Conservation (phyloP, 2,329 filamentous ascomycete species). For the Dothideomycetes sp. region DNA sequence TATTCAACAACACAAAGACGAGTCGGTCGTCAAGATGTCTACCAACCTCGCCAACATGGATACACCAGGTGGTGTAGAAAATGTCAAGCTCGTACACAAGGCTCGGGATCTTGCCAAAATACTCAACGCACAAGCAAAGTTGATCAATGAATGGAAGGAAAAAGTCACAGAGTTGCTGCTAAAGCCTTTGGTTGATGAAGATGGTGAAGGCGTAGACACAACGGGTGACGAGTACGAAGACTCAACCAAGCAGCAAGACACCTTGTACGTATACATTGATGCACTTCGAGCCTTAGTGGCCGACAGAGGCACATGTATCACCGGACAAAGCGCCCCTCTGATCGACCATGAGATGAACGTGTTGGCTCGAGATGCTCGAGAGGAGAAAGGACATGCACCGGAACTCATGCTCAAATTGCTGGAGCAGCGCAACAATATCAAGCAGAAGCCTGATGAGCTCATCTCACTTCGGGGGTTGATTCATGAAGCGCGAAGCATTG, state of each 20-base stretch:
- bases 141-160: slow-evolving; percentile 67
- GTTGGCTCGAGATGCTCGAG: slow-evolving; percentile 32
- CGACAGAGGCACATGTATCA: slow-evolving; percentile 68
- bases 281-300: slow-evolving; percentile 65
- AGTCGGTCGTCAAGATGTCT: slow-evolving; percentile 54
- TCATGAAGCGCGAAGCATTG: slow-evolving; percentile 57
- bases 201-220: slow-evolving; percentile 57
- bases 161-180: slow-evolving; percentile 63
- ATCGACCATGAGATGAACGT: slow-evolving; percentile 62
- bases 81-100: slow-evolving; percentile 53
- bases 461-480: slow-evolving; percentile 64
- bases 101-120: slow-evolving; percentile 55
- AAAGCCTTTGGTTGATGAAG: slow-evolving; percentile 72
- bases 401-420: slow-evolving; percentile 47
- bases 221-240: slow-evolving; percentile 87
- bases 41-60: slow-evolving; percentile 29
- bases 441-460: slow-evolving; percentile 42
- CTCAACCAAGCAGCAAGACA: slow-evolving; percentile 79
- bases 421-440: slow-evolving; percentile 35
- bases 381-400: slow-evolving; percentile 60
- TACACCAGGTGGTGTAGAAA: slow-evolving; percentile 59
- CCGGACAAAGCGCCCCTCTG: slow-evolving; percentile 66
- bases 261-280: slow-evolving; percentile 79
- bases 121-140: slow-evolving; percentile 62
- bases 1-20: slow-evolving; percentile 37